Percentiles rank a stretch among this genome's conserved stretches.
phyloP scores from a whole-genome alignment of 2,329 filamentous ascomycete species.

The Hypoxylon sp. region DNA sequence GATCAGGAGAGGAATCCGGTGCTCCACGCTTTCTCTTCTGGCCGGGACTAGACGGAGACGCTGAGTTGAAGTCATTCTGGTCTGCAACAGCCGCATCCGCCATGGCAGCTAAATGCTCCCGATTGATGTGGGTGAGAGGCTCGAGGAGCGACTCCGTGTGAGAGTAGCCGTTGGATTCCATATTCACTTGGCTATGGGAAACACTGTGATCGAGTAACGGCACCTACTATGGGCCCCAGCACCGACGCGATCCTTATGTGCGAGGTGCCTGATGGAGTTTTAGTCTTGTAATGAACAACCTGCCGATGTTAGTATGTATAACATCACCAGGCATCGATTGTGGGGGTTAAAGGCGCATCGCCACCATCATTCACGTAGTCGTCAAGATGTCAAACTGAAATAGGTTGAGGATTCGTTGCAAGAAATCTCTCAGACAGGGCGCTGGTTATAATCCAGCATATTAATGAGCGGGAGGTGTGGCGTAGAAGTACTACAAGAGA shows the following conservation, averaged over 20 bases:
- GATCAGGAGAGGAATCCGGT: conserved; percentile 63
- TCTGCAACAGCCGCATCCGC: conserved; percentile 64
- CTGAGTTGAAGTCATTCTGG: conserved; percentile 64
- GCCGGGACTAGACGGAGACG: conserved; percentile 60
- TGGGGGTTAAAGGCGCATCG: conserved; percentile 31
- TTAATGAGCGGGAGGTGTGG: conserved; percentile 7
- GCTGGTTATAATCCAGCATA: neutral
- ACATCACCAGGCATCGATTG: conserved; percentile 12
- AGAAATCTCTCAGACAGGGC: neutral
- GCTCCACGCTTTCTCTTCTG: conserved; percentile 70
- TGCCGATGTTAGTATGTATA: conserved; percentile 41
- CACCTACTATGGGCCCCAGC: conserved; percentile 45
- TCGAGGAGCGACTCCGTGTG: conserved; percentile 55
- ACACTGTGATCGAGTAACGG: conserved; percentile 39
- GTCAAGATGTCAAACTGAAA: conserved; percentile 6
- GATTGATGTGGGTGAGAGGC: conserved; percentile 53
- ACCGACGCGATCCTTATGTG: conserved; percentile 34
- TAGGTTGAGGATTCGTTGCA: conserved; percentile 3
- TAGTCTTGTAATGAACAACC: conserved; percentile 33
- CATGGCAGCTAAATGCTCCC: conserved; percentile 60
- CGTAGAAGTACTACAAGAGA: conserved; percentile 4
- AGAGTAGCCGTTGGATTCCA: conserved; percentile 55
- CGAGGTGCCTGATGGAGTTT: conserved; percentile 32
- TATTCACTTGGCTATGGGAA: conserved; percentile 42
- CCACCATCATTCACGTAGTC: conserved; percentile 19